These are phyloP conservation scores for Nicotiana attenuata DNA, from an alignment of 257 asterid species.

Conservation along the genomic window DNA sequence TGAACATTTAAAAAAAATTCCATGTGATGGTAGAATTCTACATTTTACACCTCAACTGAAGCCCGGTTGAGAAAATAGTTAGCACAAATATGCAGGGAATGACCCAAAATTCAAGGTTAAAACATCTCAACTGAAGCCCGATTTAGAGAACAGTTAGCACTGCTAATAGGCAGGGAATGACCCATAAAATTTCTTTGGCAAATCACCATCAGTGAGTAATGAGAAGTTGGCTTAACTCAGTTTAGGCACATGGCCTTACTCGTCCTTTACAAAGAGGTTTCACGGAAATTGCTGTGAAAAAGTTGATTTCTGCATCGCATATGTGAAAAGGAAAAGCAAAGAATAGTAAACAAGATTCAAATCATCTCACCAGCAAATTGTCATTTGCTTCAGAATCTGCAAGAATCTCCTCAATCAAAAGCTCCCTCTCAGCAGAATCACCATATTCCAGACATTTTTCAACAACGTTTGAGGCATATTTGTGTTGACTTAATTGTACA, in stretches of 20 bases:
- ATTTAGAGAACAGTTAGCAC: neutral
- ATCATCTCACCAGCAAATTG: slow-evolving; percentile 50
- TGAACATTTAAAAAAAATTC: neutral
- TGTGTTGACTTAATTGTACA: slow-evolving; percentile 77
- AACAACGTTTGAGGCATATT: slow-evolving; percentile 81
- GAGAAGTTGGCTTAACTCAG: neutral
- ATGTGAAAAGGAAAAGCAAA: neutral
- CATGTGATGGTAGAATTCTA: neutral
- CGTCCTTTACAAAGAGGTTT: neutral
- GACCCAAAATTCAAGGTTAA: neutral
- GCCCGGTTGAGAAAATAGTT: neutral
- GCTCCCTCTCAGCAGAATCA: slow-evolving; percentile 46
- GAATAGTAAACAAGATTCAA: neutral
- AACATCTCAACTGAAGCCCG: neutral
- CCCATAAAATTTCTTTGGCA: neutral
- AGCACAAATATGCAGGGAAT: neutral
- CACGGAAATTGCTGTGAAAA: neutral
- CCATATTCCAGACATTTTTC: slow-evolving; percentile 77
- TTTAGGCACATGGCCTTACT: neutral
- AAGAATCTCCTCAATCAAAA: slow-evolving; percentile 72
- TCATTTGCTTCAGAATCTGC: slow-evolving; percentile 53
- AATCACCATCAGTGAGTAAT: neutral
- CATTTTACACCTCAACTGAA: neutral
- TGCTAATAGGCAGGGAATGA: neutral
- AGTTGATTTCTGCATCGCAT: neutral